Conservation (phyloP, 257 asterid species). For the Scutellaria baicalensis region DNA sequence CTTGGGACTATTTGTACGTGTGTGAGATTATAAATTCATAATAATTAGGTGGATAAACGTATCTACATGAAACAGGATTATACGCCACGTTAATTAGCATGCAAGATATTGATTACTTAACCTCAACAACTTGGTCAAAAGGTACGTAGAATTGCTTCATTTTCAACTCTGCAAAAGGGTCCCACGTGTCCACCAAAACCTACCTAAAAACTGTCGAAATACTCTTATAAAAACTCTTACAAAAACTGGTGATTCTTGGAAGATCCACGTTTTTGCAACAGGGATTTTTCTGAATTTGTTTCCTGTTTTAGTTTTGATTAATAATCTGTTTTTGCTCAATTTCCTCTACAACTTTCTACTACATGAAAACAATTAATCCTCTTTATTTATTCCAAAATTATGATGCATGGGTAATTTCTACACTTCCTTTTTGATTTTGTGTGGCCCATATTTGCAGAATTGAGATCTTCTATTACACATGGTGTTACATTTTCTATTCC, state of each 20-base stretch:
- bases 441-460: too few relatives aligned
- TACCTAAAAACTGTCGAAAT: background rate
- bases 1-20: background rate
- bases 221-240: too few relatives aligned
- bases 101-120: conserved; percentile 46
- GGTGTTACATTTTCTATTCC: too few relatives aligned
- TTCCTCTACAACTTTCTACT: too few relatives aligned
- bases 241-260: background rate
- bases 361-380: too few relatives aligned
- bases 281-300: background rate
- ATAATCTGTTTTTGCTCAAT: too few relatives aligned
- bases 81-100: conserved; percentile 39
- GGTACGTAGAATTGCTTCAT: background rate
- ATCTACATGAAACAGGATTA: conserved; percentile 22
- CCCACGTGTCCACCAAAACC: conserved; percentile 28
- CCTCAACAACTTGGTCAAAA: conserved; percentile 32
- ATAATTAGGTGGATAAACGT: conserved; percentile 30
- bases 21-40: too few relatives aligned
- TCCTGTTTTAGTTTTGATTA: background rate
- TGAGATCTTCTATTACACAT: too few relatives aligned
- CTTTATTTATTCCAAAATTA: too few relatives aligned
- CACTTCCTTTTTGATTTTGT: too few relatives aligned
- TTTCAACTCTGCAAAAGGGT: background rate
- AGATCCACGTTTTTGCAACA: background rate
- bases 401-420: too few relatives aligned